Base-by-base conservation (phyloP, 345 rosid genomes). In the Adansonia digitata region DNA sequence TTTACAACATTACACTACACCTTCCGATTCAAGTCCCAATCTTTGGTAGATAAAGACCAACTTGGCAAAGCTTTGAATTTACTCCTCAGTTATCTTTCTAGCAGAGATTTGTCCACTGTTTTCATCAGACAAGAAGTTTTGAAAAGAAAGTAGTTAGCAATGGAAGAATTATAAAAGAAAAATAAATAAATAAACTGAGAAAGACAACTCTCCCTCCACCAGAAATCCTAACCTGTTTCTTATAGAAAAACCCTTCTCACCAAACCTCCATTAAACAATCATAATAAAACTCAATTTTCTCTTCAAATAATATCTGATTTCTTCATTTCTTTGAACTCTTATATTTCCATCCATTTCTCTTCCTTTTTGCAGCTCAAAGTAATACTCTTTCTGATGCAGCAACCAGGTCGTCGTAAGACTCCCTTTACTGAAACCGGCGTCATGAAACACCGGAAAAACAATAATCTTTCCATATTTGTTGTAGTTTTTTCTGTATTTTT, bases 391-490 rank as follows among this genome's bases (percentile, higher is more conserved):
- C 49, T 82, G 74, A 87, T 87, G 93, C 88, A 83, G 79, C 83
- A 84, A 8, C 64, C 67, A 22, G 82, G 86, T 70, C 82, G 86
- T 31, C 10, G 20, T 48, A 85, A 82, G 78, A 40, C 69, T 10
- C 81, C 86, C 69, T 42, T 83, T 13, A 61, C 82, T 6, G 88
- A 86, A 37, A 68, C 86, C 12, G 72, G 75, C n/a, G 72, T 74
- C 13, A 93, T 93, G 98, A 90, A 91, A 82, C 89, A 85, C 72
- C 85, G 85, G 35, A 90, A 86, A 55, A 87, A 48, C 87, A 87
- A 74, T 80, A 85, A 88, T 74, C 85, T 91, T 45, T 88, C 97
- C 0, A 76, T 91, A n/a, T 88, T 87, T n/a, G 80, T 84, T n/a
- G 84, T 87, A 11, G 77, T 78, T 52, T 83, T 83, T 74, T 88